A percentile compares a stretch with the other conserved stretches of the same genome.
phyloP scores from a whole-genome alignment of 23 red algal genomes.

The Gracilaria caudata region DNA sequence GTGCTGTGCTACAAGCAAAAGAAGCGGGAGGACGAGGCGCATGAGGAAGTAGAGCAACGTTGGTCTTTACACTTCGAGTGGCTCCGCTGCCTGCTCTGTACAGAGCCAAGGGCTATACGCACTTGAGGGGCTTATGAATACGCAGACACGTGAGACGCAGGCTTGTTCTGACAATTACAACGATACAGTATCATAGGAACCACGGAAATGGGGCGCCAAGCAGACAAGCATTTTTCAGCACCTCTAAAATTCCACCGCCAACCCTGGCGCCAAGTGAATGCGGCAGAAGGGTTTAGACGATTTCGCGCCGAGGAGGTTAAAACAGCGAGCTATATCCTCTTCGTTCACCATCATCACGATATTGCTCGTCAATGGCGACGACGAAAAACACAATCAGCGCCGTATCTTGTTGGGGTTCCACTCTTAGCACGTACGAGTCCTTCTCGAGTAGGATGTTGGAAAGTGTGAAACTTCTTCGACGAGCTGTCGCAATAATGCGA shows the following conservation, averaged over 20 bases:
- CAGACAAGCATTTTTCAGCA: neutral
- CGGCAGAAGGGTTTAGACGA: neutral
- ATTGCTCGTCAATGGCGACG: constrained; percentile 71
- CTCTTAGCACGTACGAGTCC: constrained; percentile 57
- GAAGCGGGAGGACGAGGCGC: neutral
- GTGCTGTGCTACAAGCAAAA: neutral
- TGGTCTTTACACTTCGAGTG: constrained; percentile 15
- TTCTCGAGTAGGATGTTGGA: constrained; percentile 63
- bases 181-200: constrained; percentile 1
- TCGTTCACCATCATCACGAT: constrained; percentile 65
- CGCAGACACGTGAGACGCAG: neutral
- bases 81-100: neutral
- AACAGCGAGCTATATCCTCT: constrained; percentile 27
- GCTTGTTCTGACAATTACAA: neutral
- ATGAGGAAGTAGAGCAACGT: neutral
- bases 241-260: neutral
- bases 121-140: neutral
- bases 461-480: constrained; percentile 55
- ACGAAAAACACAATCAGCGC: constrained; percentile 76
- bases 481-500: constrained; percentile 39
- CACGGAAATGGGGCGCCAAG: neutral
- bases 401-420: constrained; percentile 52
- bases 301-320: neutral
- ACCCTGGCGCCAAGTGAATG: neutral
- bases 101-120: neutral